These are phyloP conservation scores for Trametes punicea DNA, from an alignment of 768 basidiomycete species.

Conservation along the genomic window DNA sequence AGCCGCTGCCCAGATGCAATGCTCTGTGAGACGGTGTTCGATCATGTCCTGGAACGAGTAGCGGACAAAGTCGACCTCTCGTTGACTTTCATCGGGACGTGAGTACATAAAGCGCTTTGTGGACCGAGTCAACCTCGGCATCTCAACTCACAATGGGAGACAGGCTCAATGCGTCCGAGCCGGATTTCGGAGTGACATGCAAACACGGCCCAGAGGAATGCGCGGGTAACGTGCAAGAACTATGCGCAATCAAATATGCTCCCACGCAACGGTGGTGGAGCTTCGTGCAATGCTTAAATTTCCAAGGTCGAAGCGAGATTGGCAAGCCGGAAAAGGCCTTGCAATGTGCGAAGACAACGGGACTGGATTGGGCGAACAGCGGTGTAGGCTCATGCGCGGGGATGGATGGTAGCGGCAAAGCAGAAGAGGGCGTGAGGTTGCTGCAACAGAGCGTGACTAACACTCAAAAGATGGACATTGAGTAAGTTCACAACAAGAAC, in stretches of 20 bases:
- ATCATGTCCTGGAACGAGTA: constrained; percentile 63
- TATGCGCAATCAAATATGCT: constrained; percentile 70
- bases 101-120: constrained; percentile 28
- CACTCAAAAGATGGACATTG: constrained; percentile 47
- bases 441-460: constrained; percentile 55
- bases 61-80: constrained; percentile 62
- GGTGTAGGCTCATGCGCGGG: constrained; percentile 58
- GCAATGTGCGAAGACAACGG: constrained; percentile 59
- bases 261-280: constrained; percentile 69
- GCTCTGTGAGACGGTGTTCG: constrained; percentile 74
- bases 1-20: constrained; percentile 80
- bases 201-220: constrained; percentile 82
- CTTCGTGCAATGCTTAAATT: constrained; percentile 81
- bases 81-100: constrained; percentile 75
- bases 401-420: constrained; percentile 58
- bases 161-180: constrained; percentile 62
- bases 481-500: constrained; percentile 38
- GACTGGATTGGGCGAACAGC: constrained; percentile 67
- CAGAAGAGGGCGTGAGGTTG: constrained; percentile 59
- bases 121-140: background rate
- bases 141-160: background rate
- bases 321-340: constrained; percentile 63
- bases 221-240: constrained; percentile 83
- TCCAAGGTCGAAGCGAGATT: constrained; percentile 55
- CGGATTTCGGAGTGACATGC: constrained; percentile 77